Base-by-base conservation (phyloP, 805 yeast species). In the Saturnispora hagleri region DNA sequence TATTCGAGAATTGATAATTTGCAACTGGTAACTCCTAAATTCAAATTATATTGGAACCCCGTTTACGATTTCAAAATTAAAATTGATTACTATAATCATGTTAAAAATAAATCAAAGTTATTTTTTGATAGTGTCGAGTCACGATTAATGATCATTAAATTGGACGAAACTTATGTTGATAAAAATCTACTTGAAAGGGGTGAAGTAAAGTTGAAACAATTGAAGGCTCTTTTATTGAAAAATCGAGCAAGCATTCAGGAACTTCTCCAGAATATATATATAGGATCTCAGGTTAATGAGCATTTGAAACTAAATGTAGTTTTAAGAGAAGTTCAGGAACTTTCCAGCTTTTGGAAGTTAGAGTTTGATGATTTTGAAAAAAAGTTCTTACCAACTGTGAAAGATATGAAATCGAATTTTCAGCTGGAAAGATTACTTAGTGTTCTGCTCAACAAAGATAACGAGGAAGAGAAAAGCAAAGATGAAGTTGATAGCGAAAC, bases 331-430 rank as follows among this genome's bases (percentile, higher is more conserved):
- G 72, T 91, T 17, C 97, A 91, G 61, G 89, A 85, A 52, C 69
- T 82, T 28, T 90, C 95, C 3, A 89, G 88, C 22, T 77, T 73
- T 41, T 93, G 98, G 98, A 96, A 91, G 66, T 60, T 68, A 22
- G 95, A 84, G 52, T 89, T 93, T 60, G 75, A 80, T 36, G 85
- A 80, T 7, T 91, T 93, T 69, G 97, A 87, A 54, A 75, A 76
- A 43, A 74, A 75, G 20, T 93, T 77, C 62, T 75, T 91, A 54
- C 98, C 98, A 1, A 81, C 95, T 8, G 98, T 93, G 65, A 87
- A 84, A 60, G 99, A 93, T 73, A 86, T 93, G 58, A 82, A 95
- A 5, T 90, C 99, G 1, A 86, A 96, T 4, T 83, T 84, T 59
- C 98, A 91, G 62, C 70, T 91, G 60, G 80, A 82, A 54, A 85